Evolutionary conservation across 2,329 filamentous ascomycete genomes (phyloP).

Genomic region (Verticillium zaregamsianum): DNA sequence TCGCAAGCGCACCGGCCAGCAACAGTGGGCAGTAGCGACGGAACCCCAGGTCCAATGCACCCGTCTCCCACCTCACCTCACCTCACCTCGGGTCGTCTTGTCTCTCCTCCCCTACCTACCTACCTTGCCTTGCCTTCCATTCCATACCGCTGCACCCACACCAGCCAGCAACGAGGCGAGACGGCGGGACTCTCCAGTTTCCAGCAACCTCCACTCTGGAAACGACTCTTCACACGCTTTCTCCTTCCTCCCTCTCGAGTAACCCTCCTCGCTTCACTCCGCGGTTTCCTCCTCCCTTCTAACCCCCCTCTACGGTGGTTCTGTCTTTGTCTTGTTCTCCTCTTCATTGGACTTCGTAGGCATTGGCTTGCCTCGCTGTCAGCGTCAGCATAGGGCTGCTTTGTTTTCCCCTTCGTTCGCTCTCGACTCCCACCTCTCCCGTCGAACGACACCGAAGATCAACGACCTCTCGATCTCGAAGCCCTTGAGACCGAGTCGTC

Average conservation of each 20-base stretch:
- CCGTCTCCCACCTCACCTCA: not conserved
- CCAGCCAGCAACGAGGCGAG: not conserved
- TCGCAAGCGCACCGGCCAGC: not conserved
- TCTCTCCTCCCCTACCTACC: conserved; percentile 1
- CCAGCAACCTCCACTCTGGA: not conserved
- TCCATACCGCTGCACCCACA: not conserved
- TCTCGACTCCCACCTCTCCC: not conserved
- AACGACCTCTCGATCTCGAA: not conserved
- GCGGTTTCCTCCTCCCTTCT: not conserved
- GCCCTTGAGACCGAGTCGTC: not conserved
- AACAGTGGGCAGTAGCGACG: not conserved
- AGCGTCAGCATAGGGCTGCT: not conserved
- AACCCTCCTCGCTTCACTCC: not conserved
- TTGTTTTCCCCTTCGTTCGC: not conserved
- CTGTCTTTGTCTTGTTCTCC: not conserved
- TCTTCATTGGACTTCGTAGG: not conserved
- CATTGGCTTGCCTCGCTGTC: not conserved
- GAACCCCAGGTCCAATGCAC: not conserved
- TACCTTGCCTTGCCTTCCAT: not conserved
- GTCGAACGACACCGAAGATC: not conserved
- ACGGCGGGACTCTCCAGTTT: not conserved
- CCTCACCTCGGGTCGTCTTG: not conserved
- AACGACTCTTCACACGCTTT: not conserved
- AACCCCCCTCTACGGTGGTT: not conserved
- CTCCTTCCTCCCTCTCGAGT: not conserved